phyloP scores from a whole-genome alignment of 768 basidiomycete species.

The Panaeolus cyanescens region DNA sequence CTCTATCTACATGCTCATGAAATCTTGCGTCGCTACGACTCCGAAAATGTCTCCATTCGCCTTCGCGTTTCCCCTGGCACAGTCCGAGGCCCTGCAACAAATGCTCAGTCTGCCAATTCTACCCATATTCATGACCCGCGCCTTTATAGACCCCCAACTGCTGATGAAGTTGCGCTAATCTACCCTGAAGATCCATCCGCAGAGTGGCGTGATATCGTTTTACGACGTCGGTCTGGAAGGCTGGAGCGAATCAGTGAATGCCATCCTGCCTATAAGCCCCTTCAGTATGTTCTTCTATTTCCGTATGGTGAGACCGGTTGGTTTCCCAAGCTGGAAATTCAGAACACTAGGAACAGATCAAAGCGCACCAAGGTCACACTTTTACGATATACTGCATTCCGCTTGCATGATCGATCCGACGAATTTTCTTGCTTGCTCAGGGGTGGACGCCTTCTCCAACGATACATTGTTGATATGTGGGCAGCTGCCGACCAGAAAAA shows the following conservation, averaged over 20 bases:
- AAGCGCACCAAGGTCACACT: slow-evolving; percentile 29
- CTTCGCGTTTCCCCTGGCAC: background rate
- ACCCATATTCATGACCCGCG: no score
- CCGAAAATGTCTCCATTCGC: background rate
- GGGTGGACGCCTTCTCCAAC: slow-evolving; percentile 37
- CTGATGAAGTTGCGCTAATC: slow-evolving; percentile 15
- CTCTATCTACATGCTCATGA: slow-evolving; percentile 4
- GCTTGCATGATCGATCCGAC: slow-evolving; percentile 23
- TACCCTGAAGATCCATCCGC: background rate
- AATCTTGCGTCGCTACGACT: background rate
- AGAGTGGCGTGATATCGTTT: slow-evolving; percentile 22
- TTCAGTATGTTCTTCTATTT: slow-evolving; percentile 19
- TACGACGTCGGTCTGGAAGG: background rate
- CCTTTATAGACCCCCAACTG: no score
- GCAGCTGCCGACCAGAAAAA: slow-evolving; percentile 39
- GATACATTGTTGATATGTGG: slow-evolving; percentile 37
- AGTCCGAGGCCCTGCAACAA: slow-evolving; percentile 33
- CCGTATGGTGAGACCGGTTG: slow-evolving; percentile 18
- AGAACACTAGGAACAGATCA: slow-evolving; percentile 20
- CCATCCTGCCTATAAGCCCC: slow-evolving; percentile 15
- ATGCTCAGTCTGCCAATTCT: no score
- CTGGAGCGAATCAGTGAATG: slow-evolving; percentile 17
- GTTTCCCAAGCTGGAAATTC: slow-evolving; percentile 14
- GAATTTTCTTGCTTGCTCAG: slow-evolving; percentile 31
- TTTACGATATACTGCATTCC: slow-evolving; percentile 29